Base-by-base conservation (phyloP, 2,329 filamentous ascomycete species). In the Arthrobotrys entomopaga region DNA sequence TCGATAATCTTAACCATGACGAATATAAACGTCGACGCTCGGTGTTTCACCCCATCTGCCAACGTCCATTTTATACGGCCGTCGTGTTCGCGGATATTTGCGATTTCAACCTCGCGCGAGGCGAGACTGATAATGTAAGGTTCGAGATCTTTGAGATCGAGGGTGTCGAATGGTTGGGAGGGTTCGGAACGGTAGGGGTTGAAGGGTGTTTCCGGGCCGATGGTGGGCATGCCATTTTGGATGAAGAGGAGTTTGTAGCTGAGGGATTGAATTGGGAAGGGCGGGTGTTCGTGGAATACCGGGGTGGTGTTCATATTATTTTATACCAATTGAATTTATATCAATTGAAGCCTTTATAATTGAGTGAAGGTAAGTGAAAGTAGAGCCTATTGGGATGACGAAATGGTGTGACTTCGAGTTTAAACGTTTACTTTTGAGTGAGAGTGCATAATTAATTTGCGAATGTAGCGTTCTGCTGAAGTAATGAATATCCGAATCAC, bases 1-100 rank as follows among this genome's bases (percentile, higher is more conserved):
- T 69, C 48, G 5, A 56, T 3, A 34, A 69, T 29, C 26, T 49
- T 53, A 1, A 56, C 48, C 58, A 71, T 57, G 11, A 50, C 42
- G 13, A 64, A 52, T 1, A 40, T 61, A 29, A 58, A 63, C 3
- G 29, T 52, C 24, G 46, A 13, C 3, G 38, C 58, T 16, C 10
- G 7, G 20, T 52, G 16, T 24, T 38, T 50, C 3, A 63, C 58
- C 4, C 46, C 16, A 7, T n/a, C 8, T n/a, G 48, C 58, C 6
- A 34, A 8, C 7, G 34, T 29, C 58, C 58, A 63, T 40, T 38
- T 40, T 13, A 6, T 2, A 15, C 48, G 46, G 8, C 10, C 34
- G 10, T 63, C 59, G 7, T 22, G 16, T 42, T 24, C 59, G 13
- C 49, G 46, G 26, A 53, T 22, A 22, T 42, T 52, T n/a, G 22